These are phyloP conservation scores for Ogataea degrootiae DNA, from an alignment of 805 yeast genomes.

Conservation along the genomic window DNA sequence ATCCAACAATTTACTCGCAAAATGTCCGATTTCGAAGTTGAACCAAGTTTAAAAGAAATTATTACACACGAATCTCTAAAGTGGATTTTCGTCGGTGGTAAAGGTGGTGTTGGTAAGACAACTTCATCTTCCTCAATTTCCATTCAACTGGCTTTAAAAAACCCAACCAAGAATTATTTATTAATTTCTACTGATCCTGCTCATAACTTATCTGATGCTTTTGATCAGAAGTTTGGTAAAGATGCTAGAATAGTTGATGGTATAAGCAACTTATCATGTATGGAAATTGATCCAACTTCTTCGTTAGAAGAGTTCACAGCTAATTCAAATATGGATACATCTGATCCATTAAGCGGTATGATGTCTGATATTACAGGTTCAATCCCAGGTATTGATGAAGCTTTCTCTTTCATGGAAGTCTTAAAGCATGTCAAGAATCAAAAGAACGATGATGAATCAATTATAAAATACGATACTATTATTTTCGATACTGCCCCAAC, in stretches of 20 bases:
- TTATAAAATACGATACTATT: conserved; percentile 70
- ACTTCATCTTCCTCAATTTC: conserved; percentile 96
- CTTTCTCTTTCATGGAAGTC: conserved; percentile 95
- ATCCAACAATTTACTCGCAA: neutral
- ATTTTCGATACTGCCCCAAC: conserved; percentile 99
- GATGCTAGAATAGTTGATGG: conserved; percentile 95
- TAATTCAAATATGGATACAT: conserved; percentile 41
- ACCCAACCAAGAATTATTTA: conserved; percentile 76
- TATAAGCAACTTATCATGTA: conserved; percentile 80
- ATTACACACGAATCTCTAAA: conserved; percentile 64
- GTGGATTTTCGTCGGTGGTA: conserved; percentile 99
- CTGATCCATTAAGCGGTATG: conserved; percentile 64
- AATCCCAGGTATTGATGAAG: conserved; percentile 98
- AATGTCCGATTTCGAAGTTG: conserved; percentile 52
- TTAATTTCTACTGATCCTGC: conserved; percentile 98
- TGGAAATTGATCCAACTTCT: conserved; percentile 98
- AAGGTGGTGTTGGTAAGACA: conserved; percentile 99
- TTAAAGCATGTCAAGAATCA: conserved; percentile 91
- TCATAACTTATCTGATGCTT: conserved; percentile 94
- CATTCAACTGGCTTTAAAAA: conserved; percentile 80
- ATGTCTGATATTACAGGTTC: conserved; percentile 90
- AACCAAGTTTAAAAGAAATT: conserved; percentile 67
- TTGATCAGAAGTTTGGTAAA: conserved; percentile 96
- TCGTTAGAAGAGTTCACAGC: conserved; percentile 77
- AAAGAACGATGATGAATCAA: conserved; percentile 28